Conservation (phyloP, 2,329 filamentous ascomycete genomes). For the Sarocladium strictum region DNA sequence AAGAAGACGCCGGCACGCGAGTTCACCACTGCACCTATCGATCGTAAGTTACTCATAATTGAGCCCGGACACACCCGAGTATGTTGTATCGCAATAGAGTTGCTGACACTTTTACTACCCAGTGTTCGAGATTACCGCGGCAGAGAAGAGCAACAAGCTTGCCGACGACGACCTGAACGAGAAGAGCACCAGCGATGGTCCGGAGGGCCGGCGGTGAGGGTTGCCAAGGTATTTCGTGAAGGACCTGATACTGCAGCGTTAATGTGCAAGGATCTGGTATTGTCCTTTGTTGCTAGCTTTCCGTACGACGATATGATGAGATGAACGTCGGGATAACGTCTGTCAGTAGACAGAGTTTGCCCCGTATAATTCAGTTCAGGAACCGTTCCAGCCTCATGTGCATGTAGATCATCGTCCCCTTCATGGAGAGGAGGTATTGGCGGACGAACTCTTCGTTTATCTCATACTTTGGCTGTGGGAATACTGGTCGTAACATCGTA, state of each 20-base stretch:
- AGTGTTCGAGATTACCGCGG: conserved; percentile 7
- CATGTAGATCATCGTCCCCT: too few relatives aligned
- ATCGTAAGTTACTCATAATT: conserved; percentile 18
- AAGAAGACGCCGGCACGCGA: conserved; percentile 26
- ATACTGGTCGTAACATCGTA: background rate
- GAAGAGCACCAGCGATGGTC: background rate
- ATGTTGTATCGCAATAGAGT: background rate
- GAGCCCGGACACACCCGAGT: background rate
- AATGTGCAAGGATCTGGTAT: too few relatives aligned
- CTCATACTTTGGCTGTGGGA: background rate
- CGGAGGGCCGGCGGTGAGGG: background rate
- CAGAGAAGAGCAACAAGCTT: conserved; percentile 3
- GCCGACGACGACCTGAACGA: background rate
- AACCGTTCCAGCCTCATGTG: too few relatives aligned
- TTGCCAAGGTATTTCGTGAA: background rate
- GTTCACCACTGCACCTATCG: conserved; percentile 22
- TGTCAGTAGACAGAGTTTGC: too few relatives aligned
- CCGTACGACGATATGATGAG: too few relatives aligned
- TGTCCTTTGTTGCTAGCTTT: too few relatives aligned
- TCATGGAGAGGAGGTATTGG: too few relatives aligned
- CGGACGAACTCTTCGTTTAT: background rate
- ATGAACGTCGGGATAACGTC: too few relatives aligned
- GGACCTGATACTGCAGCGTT: too few relatives aligned
- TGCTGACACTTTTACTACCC: background rate
- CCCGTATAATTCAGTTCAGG: too few relatives aligned